Percentiles rank a stretch among this genome's conserved stretches.
Conservation (phyloP, 164 flowering plant genomes). For the Malania oleifera region DNA sequence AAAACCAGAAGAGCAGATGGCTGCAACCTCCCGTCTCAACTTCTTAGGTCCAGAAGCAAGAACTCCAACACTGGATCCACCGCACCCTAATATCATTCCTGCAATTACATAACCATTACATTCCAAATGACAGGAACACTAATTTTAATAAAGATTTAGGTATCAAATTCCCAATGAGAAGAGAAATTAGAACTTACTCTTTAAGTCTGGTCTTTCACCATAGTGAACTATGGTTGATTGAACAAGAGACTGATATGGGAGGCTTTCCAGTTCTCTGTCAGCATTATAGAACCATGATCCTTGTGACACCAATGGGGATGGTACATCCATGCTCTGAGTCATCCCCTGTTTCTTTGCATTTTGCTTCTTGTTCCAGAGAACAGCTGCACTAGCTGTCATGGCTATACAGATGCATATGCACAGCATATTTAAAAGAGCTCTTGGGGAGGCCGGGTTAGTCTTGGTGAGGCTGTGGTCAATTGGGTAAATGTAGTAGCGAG, state of each 20-base stretch:
- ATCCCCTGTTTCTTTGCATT: conserved; percentile 38
- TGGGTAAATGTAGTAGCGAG: conserved; percentile 55
- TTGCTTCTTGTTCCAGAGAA: conserved; percentile 55
- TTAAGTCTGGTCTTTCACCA: conserved; percentile 67
- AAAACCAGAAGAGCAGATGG: conserved; percentile 43
- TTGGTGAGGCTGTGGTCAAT: conserved; percentile 50
- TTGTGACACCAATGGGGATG: conserved; percentile 31
- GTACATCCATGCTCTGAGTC: conserved; percentile 29
- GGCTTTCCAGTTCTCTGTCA: conserved; percentile 57
- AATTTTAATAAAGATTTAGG: background rate
- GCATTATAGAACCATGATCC: conserved; percentile 22
- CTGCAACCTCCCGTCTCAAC: conserved; percentile 53
- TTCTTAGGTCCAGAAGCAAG: conserved; percentile 50
- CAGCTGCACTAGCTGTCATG: conserved; percentile 33
- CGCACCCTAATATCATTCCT: conserved; percentile 29
- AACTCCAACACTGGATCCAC: conserved; percentile 45
- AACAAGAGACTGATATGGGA: conserved; percentile 46
- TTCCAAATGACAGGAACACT: background rate
- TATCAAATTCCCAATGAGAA: background rate
- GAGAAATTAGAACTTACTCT: conserved; percentile 31
- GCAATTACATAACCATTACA: conserved; percentile 2
- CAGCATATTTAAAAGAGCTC: conserved; percentile 32
- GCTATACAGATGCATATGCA: conserved; percentile 44
- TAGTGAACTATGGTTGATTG: conserved; percentile 53
- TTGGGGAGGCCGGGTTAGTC: conserved; percentile 29